A percentile compares a stretch with the other conserved stretches of the same genome.
phyloP scores from a whole-genome alignment of 1,139 yeast species.

The Pneumocystis carinii region DNA sequence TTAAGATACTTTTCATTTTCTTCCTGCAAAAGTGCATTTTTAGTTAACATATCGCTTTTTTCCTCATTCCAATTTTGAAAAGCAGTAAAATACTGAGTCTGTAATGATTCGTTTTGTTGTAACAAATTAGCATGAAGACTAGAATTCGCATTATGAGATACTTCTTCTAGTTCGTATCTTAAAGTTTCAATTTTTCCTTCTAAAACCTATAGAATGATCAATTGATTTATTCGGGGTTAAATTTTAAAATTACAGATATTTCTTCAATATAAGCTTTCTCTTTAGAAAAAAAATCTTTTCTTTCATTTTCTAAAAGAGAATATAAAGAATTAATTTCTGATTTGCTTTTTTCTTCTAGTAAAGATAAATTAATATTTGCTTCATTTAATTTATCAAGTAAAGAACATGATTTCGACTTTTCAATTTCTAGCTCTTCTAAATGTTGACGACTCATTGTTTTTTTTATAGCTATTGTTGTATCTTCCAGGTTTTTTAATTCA shows the following conservation, averaged over 20 bases:
- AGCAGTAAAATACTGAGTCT: conserved; percentile 51
- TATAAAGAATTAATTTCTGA: conserved; percentile 13
- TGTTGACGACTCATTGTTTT: conserved; percentile 10
- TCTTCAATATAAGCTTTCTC: conserved; percentile 21
- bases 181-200: conserved; percentile 32
- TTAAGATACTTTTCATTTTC: conserved; percentile 15
- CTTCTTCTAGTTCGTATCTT: conserved; percentile 30
- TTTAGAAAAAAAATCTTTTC: conserved; percentile 10
- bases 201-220: conserved; percentile 14
- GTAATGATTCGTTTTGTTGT: conserved; percentile 39
- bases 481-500: conserved; percentile 8
- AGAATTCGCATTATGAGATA: conserved; percentile 18
- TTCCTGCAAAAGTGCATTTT: conserved; percentile 33
- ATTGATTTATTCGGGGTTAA: conserved; percentile 8
- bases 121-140: conserved; percentile 23
- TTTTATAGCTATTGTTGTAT: conserved; percentile 10
- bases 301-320: conserved; percentile 14
- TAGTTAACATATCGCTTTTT: conserved; percentile 38
- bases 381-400: conserved; percentile 17
- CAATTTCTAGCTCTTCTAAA: conserved; percentile 12
- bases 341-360: conserved; percentile 14
- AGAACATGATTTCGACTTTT: conserved; percentile 11
- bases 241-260: conserved; percentile 14
- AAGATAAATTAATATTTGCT: not conserved
- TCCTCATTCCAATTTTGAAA: conserved; percentile 52